Evolutionary conservation across 495 filamentous ascomycete genomes (phyloP), one percentile per base, ranked within the genome.

Genomic region (Aspergillus saccharolyticus): DNA sequence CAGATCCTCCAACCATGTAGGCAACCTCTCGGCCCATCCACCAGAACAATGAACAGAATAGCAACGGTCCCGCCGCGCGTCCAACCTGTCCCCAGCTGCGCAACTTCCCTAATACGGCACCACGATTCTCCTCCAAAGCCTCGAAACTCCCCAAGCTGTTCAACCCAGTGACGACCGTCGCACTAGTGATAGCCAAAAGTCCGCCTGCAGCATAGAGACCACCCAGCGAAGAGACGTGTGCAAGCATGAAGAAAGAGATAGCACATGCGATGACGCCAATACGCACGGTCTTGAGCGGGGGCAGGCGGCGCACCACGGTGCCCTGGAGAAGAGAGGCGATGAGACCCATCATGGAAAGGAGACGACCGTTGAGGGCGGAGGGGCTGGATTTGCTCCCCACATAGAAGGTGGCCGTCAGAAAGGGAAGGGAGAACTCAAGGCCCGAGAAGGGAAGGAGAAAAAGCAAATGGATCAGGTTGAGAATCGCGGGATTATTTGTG

Each of bases 21-120:
- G 94, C 94, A 16, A 85, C 74, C 64, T 95, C 87, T 42, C 94
- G 76, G 0, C 95, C 94, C 28, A 90, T 92, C 95, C 95, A 99
- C 94, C 94, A 99, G 74, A 97, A 99, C 56, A 99, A 78, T n/a
- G 89, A 87, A 62, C 93, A 97, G 65, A 97, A 99, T 46, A 95
- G 66, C 21, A 97, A 64, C 1, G 94, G 94, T 0, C 94, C 94
- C 18, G 93, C 69, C 3, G 92, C 89, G 20, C 95, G 78, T 2
- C 94, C 95, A 10, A 91, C 77, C 74, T 97, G 94, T 3, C 94
- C 87, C 75, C 85, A 89, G 66, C 90, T 93, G 20, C 94, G 76
- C 56, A 96, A 83, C 50, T 89, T 83, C 0, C 94, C 94, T 57
- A 97, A 70, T 53, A 94, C 94, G 19, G 84, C 84, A 2, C 94